These are phyloP conservation scores for Globisporangium polare DNA, from an alignment of 352 stramenopile species.

Conservation along the genomic window DNA sequence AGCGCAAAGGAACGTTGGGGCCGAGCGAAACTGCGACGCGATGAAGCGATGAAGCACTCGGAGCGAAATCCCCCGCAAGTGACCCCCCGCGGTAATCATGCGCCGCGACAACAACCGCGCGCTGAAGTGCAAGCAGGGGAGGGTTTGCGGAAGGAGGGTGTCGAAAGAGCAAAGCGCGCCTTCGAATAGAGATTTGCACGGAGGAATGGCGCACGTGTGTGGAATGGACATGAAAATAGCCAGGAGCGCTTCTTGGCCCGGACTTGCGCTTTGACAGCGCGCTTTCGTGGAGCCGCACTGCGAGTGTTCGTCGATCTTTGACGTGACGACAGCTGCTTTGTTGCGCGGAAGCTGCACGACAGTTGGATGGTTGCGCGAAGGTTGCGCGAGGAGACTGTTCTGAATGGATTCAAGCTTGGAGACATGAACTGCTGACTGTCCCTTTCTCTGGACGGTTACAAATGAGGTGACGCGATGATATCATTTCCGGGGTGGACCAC, in stretches of 20 bases:
- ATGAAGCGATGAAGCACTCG: background rate
- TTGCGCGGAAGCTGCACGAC: background rate
- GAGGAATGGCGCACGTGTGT: background rate
- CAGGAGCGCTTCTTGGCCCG: background rate
- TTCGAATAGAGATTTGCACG: background rate
- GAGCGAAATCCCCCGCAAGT: background rate
- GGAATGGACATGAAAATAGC: background rate
- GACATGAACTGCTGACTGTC: background rate
- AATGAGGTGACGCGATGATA: background rate
- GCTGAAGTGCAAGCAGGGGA: background rate
- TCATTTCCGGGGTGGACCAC: background rate
- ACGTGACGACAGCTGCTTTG: background rate
- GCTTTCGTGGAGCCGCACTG: background rate
- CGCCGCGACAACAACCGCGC: background rate
- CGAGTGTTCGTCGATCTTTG: background rate
- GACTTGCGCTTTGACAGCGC: background rate
- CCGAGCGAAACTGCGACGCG: too few relatives aligned
- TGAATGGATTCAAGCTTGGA: background rate
- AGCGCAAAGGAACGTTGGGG: too few relatives aligned
- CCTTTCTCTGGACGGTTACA: background rate
- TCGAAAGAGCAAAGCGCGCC: background rate
- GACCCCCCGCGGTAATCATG: background rate
- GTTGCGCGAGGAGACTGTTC: background rate
- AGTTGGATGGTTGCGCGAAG: background rate
- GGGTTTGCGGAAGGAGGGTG: background rate